Conservation (phyloP, 169 alveolate genomes). For the Plasmodium billcollinsi region DNA sequence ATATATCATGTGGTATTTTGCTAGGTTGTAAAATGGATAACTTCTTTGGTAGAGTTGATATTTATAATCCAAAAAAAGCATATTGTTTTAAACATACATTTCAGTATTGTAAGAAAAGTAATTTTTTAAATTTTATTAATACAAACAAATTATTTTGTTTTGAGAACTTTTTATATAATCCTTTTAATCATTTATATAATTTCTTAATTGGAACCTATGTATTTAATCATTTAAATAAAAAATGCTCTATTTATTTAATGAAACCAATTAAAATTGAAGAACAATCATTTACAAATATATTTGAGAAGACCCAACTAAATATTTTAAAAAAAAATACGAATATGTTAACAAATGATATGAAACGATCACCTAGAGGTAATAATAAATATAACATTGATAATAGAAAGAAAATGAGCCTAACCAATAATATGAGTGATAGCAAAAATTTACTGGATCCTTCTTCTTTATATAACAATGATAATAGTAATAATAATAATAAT, state of each 20-base stretch:
- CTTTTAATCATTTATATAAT: conserved; percentile 66
- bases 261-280: conserved; percentile 70
- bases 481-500: neutral
- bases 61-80: conserved; percentile 71
- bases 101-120: conserved; percentile 55
- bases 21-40: conserved; percentile 76
- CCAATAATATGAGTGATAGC: neutral
- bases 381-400: neutral
- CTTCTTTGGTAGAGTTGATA: conserved; percentile 75
- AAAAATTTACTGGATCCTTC: neutral
- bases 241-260: conserved; percentile 42
- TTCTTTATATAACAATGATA: neutral
- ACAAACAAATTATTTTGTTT: conserved; percentile 63
- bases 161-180: conserved; percentile 45
- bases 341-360: conserved; percentile 29
- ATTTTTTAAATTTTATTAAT: conserved; percentile 49
- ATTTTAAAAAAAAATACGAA: conserved; percentile 11
- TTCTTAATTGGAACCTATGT: conserved; percentile 63
- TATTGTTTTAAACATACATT: conserved; percentile 75
- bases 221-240: conserved; percentile 41
- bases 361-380: neutral
- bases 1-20: conserved; percentile 69
- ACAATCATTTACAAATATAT: conserved; percentile 19
- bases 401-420: conserved; percentile 16
- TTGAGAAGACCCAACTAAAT: conserved; percentile 70